Conservation (phyloP, 768 basidiomycete species). For the Amanita molliuscula region DNA sequence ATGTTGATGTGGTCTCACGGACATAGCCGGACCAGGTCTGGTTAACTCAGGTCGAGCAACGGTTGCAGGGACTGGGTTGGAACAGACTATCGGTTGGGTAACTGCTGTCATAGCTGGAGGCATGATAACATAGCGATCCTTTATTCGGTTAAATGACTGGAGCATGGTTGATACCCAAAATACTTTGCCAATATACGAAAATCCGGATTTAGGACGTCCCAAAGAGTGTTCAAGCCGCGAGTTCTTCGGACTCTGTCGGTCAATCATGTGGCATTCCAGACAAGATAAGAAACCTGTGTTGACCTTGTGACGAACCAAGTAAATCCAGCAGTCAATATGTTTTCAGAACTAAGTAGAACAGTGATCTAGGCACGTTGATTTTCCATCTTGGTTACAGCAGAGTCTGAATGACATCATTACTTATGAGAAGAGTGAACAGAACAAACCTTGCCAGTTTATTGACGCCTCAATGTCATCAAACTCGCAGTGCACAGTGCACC, state of each 20-base stretch:
- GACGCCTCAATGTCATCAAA: neutral
- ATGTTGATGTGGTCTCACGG: neutral
- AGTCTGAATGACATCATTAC: neutral
- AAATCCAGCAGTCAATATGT: too few relatives aligned
- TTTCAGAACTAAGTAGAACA: too few relatives aligned
- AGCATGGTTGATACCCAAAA: too few relatives aligned
- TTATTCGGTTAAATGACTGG: neutral
- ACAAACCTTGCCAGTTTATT: neutral
- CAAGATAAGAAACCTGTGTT: too few relatives aligned
- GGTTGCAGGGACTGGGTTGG: constrained; percentile 21
- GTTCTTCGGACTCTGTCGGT: too few relatives aligned
- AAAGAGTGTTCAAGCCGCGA: too few relatives aligned
- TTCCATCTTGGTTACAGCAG: neutral
- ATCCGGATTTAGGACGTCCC: too few relatives aligned
- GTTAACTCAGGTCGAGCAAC: constrained; percentile 48
- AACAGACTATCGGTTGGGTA: constrained; percentile 30
- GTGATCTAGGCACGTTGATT: too few relatives aligned
- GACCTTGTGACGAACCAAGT: too few relatives aligned
- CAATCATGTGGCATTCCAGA: too few relatives aligned
- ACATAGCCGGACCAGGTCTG: constrained; percentile 48
- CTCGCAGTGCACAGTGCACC: constrained; percentile 27
- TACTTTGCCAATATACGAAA: too few relatives aligned
- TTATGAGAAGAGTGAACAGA: neutral
- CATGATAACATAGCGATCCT: constrained; percentile 17
- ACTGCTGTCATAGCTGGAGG: constrained; percentile 29